Evolutionary conservation across 192 early-diverging fungal genomes (phyloP), one percentile per base, ranked within the genome.

Genomic region (Entrophospora sp.): DNA sequence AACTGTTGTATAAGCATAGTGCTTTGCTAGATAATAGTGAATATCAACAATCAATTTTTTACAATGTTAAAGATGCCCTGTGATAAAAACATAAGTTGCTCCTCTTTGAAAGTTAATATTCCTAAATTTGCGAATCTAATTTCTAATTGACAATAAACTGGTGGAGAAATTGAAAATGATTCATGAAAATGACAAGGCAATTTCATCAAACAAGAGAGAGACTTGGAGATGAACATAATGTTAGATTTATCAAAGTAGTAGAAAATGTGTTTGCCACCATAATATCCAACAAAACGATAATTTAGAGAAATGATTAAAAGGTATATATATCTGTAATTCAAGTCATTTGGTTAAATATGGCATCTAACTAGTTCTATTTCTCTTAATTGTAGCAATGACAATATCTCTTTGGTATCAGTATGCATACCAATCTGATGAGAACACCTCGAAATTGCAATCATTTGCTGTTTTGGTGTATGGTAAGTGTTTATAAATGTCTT

Each of bases 191-290:
- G 51, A 32, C 51, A 53, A 53, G 13, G 51, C 51, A 53, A 61
- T 28, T 61, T 44, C 25, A 42, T 20, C 25, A 61, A 61, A 40
- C 10, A 25, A 30, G 58, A 61, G 58, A 18, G 42, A 27, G 24
- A 61, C 22, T 61, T 28, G 58, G 58, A 20, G 58, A 61, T 22
- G 42, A 61, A 61, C 38, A 61, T n/a, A 38, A 61, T 28, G 38
- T 61, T 9, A 12, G 58, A n/a, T 61, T 61, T 27, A 32, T 61
- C 1, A 38, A 61, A 61, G 58, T 61, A 28, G 58, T 61, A 0
- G 38, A 38, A 7, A 61, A 61, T 31, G 58, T 38, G 5, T 61
- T 61, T 42, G 42, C 38, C 9, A 61, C 0, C 8, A 27, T 16
- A 28, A 44, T 28, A 25, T 7, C 22, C 40, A 20, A 42, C 40